A percentile compares a stretch with the other conserved stretches of the same genome.
Evolutionary conservation across 2,329 filamentous ascomycete genomes (phyloP).

Genomic region (Aspergillus bombycis): DNA sequence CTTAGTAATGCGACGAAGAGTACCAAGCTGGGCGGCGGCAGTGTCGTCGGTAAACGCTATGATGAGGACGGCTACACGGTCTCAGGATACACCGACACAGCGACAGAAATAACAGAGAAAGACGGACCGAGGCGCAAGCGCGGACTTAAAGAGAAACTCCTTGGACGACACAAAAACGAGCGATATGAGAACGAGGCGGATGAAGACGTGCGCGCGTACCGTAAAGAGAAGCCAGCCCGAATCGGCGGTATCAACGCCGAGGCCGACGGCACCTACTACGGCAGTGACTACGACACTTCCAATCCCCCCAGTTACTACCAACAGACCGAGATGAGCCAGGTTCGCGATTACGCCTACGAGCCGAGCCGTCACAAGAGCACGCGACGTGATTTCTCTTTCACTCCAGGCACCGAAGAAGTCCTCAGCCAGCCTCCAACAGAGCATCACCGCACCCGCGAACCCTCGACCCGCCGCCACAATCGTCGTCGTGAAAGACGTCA

Average conservation of each 20-base stretch:
- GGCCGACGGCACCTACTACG: constrained; percentile 81
- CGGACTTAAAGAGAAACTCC: constrained; percentile 44
- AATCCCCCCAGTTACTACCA: constrained; percentile 59
- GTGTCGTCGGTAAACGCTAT: constrained; percentile 64
- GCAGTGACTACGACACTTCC: constrained; percentile 69
- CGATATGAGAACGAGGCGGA: constrained; percentile 65
- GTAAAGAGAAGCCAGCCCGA: constrained; percentile 80
- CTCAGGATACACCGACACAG: constrained; percentile 43
- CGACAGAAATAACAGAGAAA: constrained; percentile 44
- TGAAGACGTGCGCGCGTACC: constrained; percentile 77
- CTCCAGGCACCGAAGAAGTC: constrained; percentile 50
- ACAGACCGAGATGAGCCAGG: constrained; percentile 53
- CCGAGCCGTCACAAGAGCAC: constrained; percentile 28
- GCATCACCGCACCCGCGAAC: constrained; percentile 31
- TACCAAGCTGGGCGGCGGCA: constrained; percentile 85
- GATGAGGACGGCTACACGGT: constrained; percentile 66
- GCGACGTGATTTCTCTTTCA: constrained; percentile 53
- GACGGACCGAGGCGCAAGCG: constrained; percentile 32
- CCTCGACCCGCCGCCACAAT: constrained; percentile 33
- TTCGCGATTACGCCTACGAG: constrained; percentile 45
- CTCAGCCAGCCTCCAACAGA: constrained; percentile 44
- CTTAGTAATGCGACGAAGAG: constrained; percentile 79
- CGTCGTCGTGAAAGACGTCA: constrained; percentile 35
- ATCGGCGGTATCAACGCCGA: constrained; percentile 88
- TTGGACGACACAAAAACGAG: constrained; percentile 46